phyloP scores from a whole-genome alignment of 495 filamentous ascomycete species.

The Aspergillus mulundensis region DNA sequence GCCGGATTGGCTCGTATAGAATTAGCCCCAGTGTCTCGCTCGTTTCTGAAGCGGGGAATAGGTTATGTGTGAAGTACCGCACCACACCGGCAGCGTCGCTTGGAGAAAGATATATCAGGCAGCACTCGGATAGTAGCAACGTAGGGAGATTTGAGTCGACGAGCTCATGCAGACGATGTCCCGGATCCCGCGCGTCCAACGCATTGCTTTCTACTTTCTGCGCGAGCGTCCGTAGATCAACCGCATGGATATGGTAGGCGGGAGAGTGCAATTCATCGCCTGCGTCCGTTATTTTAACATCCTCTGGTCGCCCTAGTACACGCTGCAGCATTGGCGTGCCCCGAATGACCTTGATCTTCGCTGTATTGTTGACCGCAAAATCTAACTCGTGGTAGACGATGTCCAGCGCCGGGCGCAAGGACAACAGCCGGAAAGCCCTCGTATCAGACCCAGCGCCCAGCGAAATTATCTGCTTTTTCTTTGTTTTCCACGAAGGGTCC shows the following conservation, averaged over 20 bases:
- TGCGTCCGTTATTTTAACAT: constrained; percentile 33
- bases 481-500: constrained; percentile 13
- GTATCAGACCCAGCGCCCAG: constrained; percentile 95
- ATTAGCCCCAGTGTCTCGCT: constrained; percentile 53
- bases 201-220: background rate
- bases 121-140: constrained; percentile 87
- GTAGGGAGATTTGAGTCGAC: constrained; percentile 64
- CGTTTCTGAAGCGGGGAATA: constrained; percentile 30
- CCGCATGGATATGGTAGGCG: constrained; percentile 69
- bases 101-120: constrained; percentile 78
- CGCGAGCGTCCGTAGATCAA: constrained; percentile 69
- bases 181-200: background rate
- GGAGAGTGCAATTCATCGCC: constrained; percentile 41
- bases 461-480: constrained; percentile 78
- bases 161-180: constrained; percentile 17
- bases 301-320: constrained; percentile 17
- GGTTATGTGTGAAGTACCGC: constrained; percentile 56
- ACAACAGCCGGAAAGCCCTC: constrained; percentile 66
- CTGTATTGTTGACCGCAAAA: constrained; percentile 67
- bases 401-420: constrained; percentile 27
- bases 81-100: constrained; percentile 59
- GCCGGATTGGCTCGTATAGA: constrained; percentile 85
- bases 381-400: constrained; percentile 91
- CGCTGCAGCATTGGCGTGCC: constrained; percentile 35
- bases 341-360: constrained; percentile 57